phyloP scores from a whole-genome alignment of 208 protist genomes.

The Tritrichomonas foetus region DNA sequence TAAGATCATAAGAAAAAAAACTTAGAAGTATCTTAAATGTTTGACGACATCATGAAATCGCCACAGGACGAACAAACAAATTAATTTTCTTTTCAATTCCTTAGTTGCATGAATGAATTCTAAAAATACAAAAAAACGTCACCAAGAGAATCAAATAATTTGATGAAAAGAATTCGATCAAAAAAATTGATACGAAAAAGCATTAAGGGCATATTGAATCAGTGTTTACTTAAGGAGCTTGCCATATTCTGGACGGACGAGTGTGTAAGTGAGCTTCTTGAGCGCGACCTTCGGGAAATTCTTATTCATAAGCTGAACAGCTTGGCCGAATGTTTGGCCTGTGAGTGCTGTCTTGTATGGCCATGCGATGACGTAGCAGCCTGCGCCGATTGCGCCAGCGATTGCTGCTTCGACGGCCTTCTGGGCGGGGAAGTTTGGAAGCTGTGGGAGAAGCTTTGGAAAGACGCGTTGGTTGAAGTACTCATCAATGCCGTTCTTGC shows the following conservation, averaged over 20 bases:
- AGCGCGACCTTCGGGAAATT: not conserved
- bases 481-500: constrained; percentile 25
- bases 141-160: too few relatives aligned
- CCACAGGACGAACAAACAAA: too few relatives aligned
- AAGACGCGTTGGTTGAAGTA: not conserved
- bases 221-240: not conserved
- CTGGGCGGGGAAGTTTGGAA: not conserved
- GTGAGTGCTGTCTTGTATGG: not conserved
- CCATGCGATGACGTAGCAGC: not conserved
- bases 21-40: too few relatives aligned
- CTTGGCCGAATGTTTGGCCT: not conserved
- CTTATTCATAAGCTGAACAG: not conserved
- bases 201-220: too few relatives aligned
- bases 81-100: too few relatives aligned
- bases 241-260: not conserved
- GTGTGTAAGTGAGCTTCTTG: constrained; percentile 14
- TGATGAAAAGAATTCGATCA: too few relatives aligned
- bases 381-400: not conserved
- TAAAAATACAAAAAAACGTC: too few relatives aligned
- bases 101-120: too few relatives aligned
- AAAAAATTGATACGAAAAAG: too few relatives aligned
- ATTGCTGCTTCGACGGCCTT: not conserved
- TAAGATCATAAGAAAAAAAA: too few relatives aligned
- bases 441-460: not conserved
- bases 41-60: too few relatives aligned